Percentiles rank a stretch among this genome's conserved stretches.
These are phyloP conservation scores for Blepharisma undulans DNA, from an alignment of 169 alveolate genomes.

Conservation along the genomic window DNA sequence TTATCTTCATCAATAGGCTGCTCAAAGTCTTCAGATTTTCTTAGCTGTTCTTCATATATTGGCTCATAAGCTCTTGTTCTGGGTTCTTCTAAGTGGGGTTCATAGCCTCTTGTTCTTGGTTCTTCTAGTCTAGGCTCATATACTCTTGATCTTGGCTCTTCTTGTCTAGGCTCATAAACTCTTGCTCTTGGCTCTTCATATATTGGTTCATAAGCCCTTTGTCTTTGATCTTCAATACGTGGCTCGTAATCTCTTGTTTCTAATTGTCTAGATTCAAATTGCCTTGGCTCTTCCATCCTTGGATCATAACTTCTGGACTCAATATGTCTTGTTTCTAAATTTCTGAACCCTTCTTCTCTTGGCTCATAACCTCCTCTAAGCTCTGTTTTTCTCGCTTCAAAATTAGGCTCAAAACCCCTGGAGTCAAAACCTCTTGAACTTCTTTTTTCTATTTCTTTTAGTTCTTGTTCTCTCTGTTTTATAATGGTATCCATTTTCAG, in stretches of 20 bases:
- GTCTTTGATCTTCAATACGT: neutral
- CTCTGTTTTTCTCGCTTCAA: neutral
- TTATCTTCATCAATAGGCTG: neutral
- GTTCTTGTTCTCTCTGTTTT: slow-evolving; percentile 24
- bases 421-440: neutral
- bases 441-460: neutral
- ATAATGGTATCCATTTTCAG: slow-evolving; percentile 18
- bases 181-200: neutral
- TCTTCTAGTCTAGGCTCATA: too few relatives aligned
- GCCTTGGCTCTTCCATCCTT: neutral
- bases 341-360: neutral
- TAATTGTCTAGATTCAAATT: neutral
- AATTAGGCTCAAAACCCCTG: neutral
- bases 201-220: neutral
- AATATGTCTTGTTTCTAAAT: neutral
- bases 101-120: too few relatives aligned
- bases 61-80: neutral
- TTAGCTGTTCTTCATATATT: neutral
- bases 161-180: neutral
- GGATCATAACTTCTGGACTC: neutral
- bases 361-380: neutral
- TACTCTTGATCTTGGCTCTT: neutral
- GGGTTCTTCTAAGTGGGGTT: neutral
- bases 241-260: neutral
- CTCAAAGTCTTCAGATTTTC: neutral